A percentile compares a stretch with the other conserved stretches of the same genome.
These are phyloP conservation scores for Serpula lacrymans DNA, from an alignment of 768 basidiomycete species.

Conservation along the genomic window DNA sequence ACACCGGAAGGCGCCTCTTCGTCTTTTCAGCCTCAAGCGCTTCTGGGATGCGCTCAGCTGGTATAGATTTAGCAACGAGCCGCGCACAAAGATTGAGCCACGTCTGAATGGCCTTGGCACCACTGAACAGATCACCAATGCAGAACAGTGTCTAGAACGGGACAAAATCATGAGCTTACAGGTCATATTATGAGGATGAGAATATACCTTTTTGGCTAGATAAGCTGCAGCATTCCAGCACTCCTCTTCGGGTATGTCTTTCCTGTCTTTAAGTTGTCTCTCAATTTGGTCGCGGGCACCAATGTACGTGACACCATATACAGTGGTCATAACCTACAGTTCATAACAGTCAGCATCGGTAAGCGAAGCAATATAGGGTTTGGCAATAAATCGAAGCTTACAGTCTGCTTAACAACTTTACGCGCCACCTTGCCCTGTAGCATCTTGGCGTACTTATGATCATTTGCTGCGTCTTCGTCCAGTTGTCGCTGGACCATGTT, in stretches of 20 bases:
- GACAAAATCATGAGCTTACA: background rate
- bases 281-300: conserved; percentile 96
- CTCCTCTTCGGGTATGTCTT: conserved; percentile 68
- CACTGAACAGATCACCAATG: conserved; percentile 92
- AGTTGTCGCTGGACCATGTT: conserved; percentile 76
- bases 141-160: conserved; percentile 56
- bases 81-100: conserved; percentile 87
- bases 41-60: conserved; percentile 58
- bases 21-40: conserved; percentile 24
- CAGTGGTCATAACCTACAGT: conserved; percentile 94
- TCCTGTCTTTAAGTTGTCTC: conserved; percentile 75
- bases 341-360: background rate
- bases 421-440: conserved; percentile 78
- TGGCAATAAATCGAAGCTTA: conserved; percentile 30
- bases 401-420: conserved; percentile 98
- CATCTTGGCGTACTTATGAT: conserved; percentile 51
- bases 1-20: conserved; percentile 21
- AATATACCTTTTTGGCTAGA: conserved; percentile 66
- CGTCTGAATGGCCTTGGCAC: conserved; percentile 85
- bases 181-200: background rate
- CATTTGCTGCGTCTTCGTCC: conserved; percentile 49
- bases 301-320: conserved; percentile 95
- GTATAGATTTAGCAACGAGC: conserved; percentile 84
- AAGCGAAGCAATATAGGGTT: background rate
- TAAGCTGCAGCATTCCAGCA: conserved; percentile 75